Conservation (phyloP, 2,329 filamentous ascomycete genomes). For the Hypoxylon sp. region DNA sequence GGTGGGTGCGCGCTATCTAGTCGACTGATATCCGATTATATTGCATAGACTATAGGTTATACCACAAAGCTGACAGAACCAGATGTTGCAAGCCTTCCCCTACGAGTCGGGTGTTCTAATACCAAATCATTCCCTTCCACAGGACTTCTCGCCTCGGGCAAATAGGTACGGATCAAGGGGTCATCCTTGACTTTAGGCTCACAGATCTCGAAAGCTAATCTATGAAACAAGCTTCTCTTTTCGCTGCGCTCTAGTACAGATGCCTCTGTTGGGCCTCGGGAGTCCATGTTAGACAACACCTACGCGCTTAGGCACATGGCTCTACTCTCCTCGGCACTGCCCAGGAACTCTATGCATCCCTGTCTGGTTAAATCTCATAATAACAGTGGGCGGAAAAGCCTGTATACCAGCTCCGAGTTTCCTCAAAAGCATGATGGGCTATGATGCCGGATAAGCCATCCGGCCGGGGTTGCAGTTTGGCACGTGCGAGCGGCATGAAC, state of each 20-base stretch:
- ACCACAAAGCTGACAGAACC: neutral
- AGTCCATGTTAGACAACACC: conserved; percentile 13
- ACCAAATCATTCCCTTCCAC: neutral
- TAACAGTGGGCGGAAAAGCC: neutral
- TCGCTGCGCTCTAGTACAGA: neutral
- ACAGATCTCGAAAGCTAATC: conserved; percentile 33
- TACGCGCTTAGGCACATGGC: conserved; percentile 3
- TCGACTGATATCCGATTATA: conserved; percentile 4
- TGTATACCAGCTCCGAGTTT: conserved; percentile 13
- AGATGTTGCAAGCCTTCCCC: neutral
- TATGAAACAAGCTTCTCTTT: conserved; percentile 8
- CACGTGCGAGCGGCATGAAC: conserved; percentile 19
- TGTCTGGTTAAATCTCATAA: neutral
- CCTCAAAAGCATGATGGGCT: conserved; percentile 15
- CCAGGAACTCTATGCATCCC: conserved; percentile 1
- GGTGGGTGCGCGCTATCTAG: conserved; percentile 6
- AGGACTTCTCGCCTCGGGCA: neutral
- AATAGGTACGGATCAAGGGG: conserved; percentile 7
- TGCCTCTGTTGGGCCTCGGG: neutral
- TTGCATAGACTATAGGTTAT: conserved; percentile 6
- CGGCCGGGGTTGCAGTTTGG: conserved; percentile 8
- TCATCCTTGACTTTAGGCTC: conserved; percentile 20
- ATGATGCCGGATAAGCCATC: conserved; percentile 14
- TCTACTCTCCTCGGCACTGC: conserved; percentile 1
- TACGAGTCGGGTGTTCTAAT: neutral